Conservation (phyloP, 1,284 basidiomycete species). For the Fomitiporia mediterranea region DNA sequence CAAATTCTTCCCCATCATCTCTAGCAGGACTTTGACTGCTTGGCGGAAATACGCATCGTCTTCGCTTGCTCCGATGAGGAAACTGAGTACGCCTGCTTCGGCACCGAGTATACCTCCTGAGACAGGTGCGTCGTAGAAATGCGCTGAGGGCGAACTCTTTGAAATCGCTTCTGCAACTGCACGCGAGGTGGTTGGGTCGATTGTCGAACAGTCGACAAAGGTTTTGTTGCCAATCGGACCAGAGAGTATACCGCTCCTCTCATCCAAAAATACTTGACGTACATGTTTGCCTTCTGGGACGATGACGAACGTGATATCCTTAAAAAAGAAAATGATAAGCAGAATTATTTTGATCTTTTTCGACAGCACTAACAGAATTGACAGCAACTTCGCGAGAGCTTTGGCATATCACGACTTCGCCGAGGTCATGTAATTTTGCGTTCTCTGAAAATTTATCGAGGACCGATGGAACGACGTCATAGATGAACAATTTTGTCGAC, state of each 20-base stretch:
- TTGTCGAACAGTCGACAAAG: conserved; percentile 23
- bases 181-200: conserved; percentile 22
- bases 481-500: conserved; percentile 16
- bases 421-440: background rate
- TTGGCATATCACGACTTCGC: conserved; percentile 1
- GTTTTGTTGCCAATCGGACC: conserved; percentile 15
- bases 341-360: background rate
- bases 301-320: conserved; percentile 22
- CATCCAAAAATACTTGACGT: conserved; percentile 20
- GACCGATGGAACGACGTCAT: conserved; percentile 13
- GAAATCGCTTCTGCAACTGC: conserved; percentile 22
- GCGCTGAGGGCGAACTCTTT: conserved; percentile 11
- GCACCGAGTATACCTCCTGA: conserved; percentile 23
- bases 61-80: conserved; percentile 20
- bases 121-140: conserved; percentile 23
- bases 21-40: conserved; percentile 17
- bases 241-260: conserved; percentile 18
- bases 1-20: conserved; percentile 21
- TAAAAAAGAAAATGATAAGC: background rate
- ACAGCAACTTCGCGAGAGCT: conserved; percentile 12
- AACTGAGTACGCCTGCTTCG: conserved; percentile 21
- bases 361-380: conserved; percentile 4
- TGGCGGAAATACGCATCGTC: conserved; percentile 12
- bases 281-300: conserved; percentile 22
- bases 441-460: conserved; percentile 16